Conservation (phyloP, 2,329 filamentous ascomycete species). For the Dactylellina leptospora region DNA sequence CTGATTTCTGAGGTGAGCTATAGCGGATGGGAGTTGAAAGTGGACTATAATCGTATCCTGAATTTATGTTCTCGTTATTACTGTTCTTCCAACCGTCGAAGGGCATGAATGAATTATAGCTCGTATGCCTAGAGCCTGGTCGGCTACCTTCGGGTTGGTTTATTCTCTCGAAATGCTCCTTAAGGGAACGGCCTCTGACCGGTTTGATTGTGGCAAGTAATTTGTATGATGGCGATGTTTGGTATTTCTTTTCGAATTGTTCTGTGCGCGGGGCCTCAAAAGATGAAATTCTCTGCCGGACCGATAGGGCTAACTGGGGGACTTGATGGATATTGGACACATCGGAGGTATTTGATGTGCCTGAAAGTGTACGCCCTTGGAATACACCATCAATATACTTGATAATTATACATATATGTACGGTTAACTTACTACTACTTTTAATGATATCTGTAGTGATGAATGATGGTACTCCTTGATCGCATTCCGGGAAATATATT, state of each 20-base stretch:
- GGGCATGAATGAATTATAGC: background rate
- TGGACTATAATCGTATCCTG: too few relatives aligned
- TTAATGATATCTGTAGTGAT: constrained; percentile 38
- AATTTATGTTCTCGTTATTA: too few relatives aligned
- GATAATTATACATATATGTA: background rate
- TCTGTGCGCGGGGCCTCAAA: constrained; percentile 29
- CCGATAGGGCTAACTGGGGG: too few relatives aligned
- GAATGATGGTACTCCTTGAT: constrained; percentile 28
- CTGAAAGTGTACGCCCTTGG: constrained; percentile 2
- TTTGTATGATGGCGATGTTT: constrained; percentile 43
- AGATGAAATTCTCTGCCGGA: constrained; percentile 44
- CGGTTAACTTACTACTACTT: constrained; percentile 31
- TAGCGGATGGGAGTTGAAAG: too few relatives aligned
- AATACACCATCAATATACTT: too few relatives aligned
- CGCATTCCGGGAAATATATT: constrained; percentile 33
- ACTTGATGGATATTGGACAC: too few relatives aligned
- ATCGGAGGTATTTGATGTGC: too few relatives aligned
- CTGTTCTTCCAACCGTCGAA: too few relatives aligned
- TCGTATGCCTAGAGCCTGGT: too few relatives aligned
- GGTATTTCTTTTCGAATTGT: constrained; percentile 36
- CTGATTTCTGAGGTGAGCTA: too few relatives aligned
- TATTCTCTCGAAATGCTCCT: constrained; percentile 14
- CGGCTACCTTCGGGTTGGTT: background rate
- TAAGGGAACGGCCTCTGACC: constrained; percentile 34
- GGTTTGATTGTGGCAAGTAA: constrained; percentile 35